Evolutionary conservation across 83 land plant genomes (phyloP), one percentile per base, ranked within the genome.

Genomic region (Thuja plicata): DNA sequence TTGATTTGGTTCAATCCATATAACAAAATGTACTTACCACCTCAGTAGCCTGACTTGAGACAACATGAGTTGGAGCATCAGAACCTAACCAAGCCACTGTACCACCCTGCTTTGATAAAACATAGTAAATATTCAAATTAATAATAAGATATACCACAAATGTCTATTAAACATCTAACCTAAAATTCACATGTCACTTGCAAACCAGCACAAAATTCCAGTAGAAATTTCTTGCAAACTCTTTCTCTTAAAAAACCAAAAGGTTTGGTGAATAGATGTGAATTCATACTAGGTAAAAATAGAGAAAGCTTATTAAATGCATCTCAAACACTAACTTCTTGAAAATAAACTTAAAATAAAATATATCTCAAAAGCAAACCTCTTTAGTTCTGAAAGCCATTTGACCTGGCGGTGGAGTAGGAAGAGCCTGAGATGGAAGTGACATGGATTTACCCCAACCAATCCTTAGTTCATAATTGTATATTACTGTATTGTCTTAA

Each of bases 371-470:
- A n/a, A n/a, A n/a, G n/a, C n/a, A n/a, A n/a, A n/a, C n/a, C n/a
- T n/a, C n/a, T n/a, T n/a, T n/a, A n/a, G n/a, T n/a, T n/a, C n/a
- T n/a, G n/a, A n/a, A n/a, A n/a, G n/a, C n/a, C n/a, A n/a, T n/a
- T n/a, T n/a, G n/a, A n/a, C n/a, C n/a, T n/a, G n/a, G n/a, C n/a
- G 99, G 99, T 46, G 99, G 99, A 88, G 99, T 99, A 86, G 99
- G 99, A 38, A 98, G 92, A 24, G 99, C 99, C 89, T 98, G 99
- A 30, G 99, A 92, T 48, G 99, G 99, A 71, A 98, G 96, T 50
- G 99, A 90, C 50, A 98, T 99, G 76, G 99, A 96, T 48, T 98
- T 98, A 40, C 99, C 99, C 99, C 99, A 98, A n/a, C 99, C 99
- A 92, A 98, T 96, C 88, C 98, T 96, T 88, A 98, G 90, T 88